Evolutionary conservation across 2,329 filamentous ascomycete species (phyloP), one percentile per base, ranked within the genome.

Genomic region (Phialemonium atrogriseum): DNA sequence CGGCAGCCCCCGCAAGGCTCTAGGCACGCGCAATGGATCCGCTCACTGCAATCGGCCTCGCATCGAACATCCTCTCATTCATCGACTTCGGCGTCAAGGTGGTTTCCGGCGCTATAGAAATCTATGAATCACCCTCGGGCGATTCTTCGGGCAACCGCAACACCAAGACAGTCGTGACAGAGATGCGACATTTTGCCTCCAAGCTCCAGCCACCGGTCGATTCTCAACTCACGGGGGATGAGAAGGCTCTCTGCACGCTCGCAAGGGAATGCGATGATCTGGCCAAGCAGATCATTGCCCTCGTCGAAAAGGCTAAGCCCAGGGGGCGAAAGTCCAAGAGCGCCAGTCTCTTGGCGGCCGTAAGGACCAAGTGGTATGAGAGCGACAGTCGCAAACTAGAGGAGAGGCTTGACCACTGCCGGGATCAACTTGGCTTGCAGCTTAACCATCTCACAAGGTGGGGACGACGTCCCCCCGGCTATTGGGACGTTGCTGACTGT

Each of bases 41-140:
- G 10, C 14, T 41, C 12, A 42, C 42, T 4, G 50, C 68, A n/a
- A 49, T 69, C 20, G 51, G 60, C 4, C 50, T 70, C 4, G 54
- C 63, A 8, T 58, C 58, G 5, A 51, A 52, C 24, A 49, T 69
- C n/a, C 54, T 68, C 29, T 55, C 58, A 10, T 60, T 70, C 24
- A 53, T 68, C 30, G 59, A 64, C 27, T 54, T 57, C 29, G 59
- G 57, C 22, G 57, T 54, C 10, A 63, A 67, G 30, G 58, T 56
- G 30, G 50, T 65, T 10, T 51, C 54, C 1, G 56, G 61, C 32
- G 59, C 60, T 8, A 52, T 66, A 9, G 59, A 66, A 24, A 60
- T 69, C 16, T 52, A 58, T 10, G 60, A 67, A 43, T 61, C 60
- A 4, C 64, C 64, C 34, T 56, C 63, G n/a, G 49, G 63, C 13